Evolutionary conservation across 2,329 filamentous ascomycete species (phyloP).

Genomic region (Cladosporium phlei): DNA sequence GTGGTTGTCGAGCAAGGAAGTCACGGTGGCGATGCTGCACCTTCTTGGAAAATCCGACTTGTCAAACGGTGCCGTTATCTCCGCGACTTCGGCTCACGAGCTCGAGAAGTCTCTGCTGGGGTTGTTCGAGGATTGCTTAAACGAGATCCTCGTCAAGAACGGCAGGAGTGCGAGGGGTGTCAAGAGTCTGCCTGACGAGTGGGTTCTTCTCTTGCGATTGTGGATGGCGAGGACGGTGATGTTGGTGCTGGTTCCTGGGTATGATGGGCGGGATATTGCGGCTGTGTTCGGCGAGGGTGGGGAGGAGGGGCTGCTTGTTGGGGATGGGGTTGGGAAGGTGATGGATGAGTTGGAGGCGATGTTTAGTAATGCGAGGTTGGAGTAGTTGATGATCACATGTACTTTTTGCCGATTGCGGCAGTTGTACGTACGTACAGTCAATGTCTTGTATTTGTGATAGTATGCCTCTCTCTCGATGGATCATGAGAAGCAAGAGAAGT

Average conservation of each 20-base stretch:
- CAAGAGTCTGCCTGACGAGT: neutral
- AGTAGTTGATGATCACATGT: too few relatives aligned
- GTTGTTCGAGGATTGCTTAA: too few relatives aligned
- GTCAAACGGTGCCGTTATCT: neutral
- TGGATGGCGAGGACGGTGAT: neutral
- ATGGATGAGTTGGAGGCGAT: neutral
- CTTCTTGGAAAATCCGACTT: neutral
- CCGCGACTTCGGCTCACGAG: neutral
- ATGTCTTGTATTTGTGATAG: too few relatives aligned
- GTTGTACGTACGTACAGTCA: too few relatives aligned
- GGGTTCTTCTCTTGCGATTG: neutral
- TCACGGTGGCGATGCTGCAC: too few relatives aligned
- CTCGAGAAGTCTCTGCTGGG: neutral
- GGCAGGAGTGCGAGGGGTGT: too few relatives aligned
- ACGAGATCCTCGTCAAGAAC: too few relatives aligned
- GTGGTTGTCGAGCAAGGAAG: too few relatives aligned
- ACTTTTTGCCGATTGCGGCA: too few relatives aligned
- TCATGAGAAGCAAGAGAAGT: too few relatives aligned
- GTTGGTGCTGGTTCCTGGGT: neutral
- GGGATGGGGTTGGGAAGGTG: neutral
- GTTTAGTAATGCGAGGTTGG: neutral
- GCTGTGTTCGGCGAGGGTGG: neutral
- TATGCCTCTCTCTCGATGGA: too few relatives aligned
- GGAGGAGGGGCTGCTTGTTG: neutral
- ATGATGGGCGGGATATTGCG: neutral